Conservation (phyloP, 2,329 filamentous ascomycete genomes). For the Cladobotryum protrusum region DNA sequence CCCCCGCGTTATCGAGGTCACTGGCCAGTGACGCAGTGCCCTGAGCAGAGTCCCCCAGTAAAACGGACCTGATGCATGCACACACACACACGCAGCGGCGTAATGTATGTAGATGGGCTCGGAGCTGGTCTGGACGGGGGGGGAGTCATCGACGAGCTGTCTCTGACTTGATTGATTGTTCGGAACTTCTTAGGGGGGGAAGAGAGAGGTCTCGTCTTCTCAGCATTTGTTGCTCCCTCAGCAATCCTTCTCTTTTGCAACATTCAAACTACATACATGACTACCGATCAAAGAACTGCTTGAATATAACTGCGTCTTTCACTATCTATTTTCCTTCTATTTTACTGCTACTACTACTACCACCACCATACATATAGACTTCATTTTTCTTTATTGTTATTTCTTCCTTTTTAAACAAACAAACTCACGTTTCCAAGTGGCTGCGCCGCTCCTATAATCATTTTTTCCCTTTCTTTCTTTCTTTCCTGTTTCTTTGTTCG, state of each 20-base stretch:
- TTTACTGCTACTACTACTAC: background rate
- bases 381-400: constrained; percentile 4
- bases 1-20: no score
- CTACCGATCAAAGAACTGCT: background rate
- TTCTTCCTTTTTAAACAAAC: constrained; percentile 8
- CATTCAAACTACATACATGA: constrained; percentile 2
- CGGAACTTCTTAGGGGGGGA: background rate
- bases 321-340: background rate
- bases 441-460: constrained; percentile 1
- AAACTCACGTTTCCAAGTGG: constrained; percentile 8
- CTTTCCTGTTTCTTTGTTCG: background rate
- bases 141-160: no score
- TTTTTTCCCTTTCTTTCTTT: background rate
- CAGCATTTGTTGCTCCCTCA: constrained; percentile 3
- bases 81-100: no score
- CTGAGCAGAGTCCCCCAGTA: no score
- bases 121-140: no score
- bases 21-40: no score
- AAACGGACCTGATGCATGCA: no score
- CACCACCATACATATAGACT: background rate
- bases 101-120: no score
- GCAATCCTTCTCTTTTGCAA: constrained; percentile 1
- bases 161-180: no score
- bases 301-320: background rate
- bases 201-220: background rate